Percentiles rank a stretch among this genome's conserved stretches.
Evolutionary conservation across 257 asterid genomes (phyloP).

Genomic region (Nicotiana noctiflora): DNA sequence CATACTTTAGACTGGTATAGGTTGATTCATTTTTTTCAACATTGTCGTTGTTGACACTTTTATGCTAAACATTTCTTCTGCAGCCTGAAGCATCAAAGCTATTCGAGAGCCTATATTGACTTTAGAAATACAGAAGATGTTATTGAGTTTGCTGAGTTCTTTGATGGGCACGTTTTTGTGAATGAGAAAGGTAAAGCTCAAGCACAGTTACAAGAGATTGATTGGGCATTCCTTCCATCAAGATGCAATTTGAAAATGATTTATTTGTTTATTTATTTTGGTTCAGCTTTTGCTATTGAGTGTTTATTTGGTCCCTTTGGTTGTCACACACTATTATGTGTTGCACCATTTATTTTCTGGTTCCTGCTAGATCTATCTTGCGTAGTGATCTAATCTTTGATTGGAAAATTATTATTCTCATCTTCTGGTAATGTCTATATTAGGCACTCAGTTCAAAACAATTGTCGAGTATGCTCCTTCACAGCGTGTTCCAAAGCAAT

Average conservation of each 20-base stretch:
- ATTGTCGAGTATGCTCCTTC: constrained; percentile 96
- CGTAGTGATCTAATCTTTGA: background rate
- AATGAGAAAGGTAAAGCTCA: constrained; percentile 77
- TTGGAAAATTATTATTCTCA: background rate
- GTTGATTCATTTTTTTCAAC: background rate
- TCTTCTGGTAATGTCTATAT: background rate
- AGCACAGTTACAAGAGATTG: constrained; percentile 13
- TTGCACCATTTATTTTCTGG: background rate
- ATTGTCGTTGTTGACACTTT: background rate
- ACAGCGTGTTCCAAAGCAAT: constrained; percentile 82
- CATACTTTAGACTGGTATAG: background rate
- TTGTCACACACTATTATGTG: background rate
- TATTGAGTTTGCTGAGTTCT: constrained; percentile 82
- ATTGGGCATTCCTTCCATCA: background rate
- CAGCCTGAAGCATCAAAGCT: constrained; percentile 62
- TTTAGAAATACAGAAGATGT: constrained; percentile 74
- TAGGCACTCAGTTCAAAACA: constrained; percentile 83
- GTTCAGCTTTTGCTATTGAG: background rate
- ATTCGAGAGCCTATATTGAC: constrained; percentile 79
- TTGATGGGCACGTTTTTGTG: constrained; percentile 87
- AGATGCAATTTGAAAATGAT: background rate
- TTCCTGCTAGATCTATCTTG: background rate
- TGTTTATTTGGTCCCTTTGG: background rate
- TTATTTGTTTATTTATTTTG: background rate
- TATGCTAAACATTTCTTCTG: constrained; percentile 18